Base-by-base conservation (phyloP, 768 basidiomycete species). In the Lactifluus pinguis region DNA sequence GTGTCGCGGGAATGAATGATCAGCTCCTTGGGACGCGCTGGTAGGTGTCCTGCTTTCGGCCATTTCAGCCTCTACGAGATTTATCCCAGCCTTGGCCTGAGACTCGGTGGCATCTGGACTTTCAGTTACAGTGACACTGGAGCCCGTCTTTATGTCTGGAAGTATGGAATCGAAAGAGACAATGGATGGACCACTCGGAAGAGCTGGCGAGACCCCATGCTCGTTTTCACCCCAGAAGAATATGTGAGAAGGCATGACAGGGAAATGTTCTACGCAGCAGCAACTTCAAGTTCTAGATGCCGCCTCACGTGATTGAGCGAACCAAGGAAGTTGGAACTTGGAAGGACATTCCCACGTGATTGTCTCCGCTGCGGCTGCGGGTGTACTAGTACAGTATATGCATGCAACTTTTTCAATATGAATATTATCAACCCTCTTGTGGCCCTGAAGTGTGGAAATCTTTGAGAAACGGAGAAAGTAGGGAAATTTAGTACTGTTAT, bases 1-100 rank as follows among this genome's bases (percentile, higher is more conserved):
- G 17, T 65, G 62, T 17, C 53, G 63, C 10, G 21, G 19, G 41
- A 64, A 62, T 13, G 53, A 30, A 29, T 38, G 36, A 2, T 51
- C 34, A 1, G 15, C 0, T 51, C 14, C 49, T 34, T 15, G n/a
- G 29, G 19, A 50, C 17, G 13, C 19, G 13, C 49, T 47, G 34
- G 44, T 0, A 3, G 36, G 29, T 14, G 36, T 52, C 11, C 8
- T 5, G 11, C 30, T 14, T 41, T 13, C 49, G 47, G 19, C 19
- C 14, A n/a, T 9, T 7, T 38, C 29, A 45, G 19, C 21, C 8
- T 2, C 30, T 1, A 32, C n/a, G 30, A 25, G 32, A n/a, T 29
- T n/a, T 1, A 9, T 9, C 9, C n/a, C 44, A 6, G 10, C 0
- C 36, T 45, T 30, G 14, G 36, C 42, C n/a, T 10, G 7, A 14